A percentile compares a stretch with the other conserved stretches of the same genome.
These are phyloP conservation scores for Thalassiosira gravida DNA, from an alignment of 352 stramenopile genomes.

Conservation along the genomic window DNA sequence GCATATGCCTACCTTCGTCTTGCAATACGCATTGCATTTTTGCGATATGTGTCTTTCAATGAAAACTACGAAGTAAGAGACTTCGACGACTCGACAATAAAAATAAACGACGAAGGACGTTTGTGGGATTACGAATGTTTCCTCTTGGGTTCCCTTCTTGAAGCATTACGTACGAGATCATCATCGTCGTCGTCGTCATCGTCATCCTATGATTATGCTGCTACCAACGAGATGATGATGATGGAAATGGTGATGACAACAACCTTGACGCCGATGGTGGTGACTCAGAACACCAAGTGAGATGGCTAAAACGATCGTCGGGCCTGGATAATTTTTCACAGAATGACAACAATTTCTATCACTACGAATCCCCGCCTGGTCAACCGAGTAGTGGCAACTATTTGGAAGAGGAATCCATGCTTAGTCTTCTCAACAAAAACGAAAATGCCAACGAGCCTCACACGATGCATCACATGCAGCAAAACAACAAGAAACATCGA, in stretches of 20 bases:
- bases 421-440: slow-evolving; percentile 19
- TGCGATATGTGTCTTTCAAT: too few relatives aligned
- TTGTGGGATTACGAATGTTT: slow-evolving; percentile 13
- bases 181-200: too few relatives aligned
- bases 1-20: too few relatives aligned
- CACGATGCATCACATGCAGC: background rate
- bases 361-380: slow-evolving; percentile 7
- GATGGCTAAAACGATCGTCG: slow-evolving; percentile 1
- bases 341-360: slow-evolving; percentile 42
- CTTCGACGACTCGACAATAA: too few relatives aligned
- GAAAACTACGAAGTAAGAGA: too few relatives aligned
- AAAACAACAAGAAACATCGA: background rate
- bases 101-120: background rate
- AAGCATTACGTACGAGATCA: slow-evolving; percentile 8
- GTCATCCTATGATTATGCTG: too few relatives aligned
- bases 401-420: slow-evolving; percentile 14
- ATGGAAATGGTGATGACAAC: slow-evolving; percentile 3
- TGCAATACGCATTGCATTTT: too few relatives aligned
- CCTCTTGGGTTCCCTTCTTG: slow-evolving; percentile 24
- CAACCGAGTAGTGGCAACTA: background rate
- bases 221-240: too few relatives aligned
- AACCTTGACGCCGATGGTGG: background rate
- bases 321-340: slow-evolving; percentile 25
- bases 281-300: background rate
- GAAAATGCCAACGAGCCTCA: background rate